A percentile compares a stretch with the other conserved stretches of the same genome.
These are phyloP conservation scores for Phytophthora syringae DNA, from an alignment of 352 stramenopile species.

Conservation along the genomic window DNA sequence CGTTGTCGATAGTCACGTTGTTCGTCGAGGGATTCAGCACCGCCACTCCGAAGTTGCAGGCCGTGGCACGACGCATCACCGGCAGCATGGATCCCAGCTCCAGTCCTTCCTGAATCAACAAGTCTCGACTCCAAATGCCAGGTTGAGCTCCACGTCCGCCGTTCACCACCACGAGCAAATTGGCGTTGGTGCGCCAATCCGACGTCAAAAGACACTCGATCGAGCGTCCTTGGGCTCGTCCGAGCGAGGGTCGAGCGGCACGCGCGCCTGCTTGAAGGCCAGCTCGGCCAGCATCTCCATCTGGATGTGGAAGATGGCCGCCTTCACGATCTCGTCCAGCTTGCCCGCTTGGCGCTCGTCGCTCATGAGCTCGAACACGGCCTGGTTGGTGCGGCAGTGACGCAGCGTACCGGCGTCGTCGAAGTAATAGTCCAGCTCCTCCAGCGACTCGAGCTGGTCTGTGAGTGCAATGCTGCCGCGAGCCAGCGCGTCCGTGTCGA, in stretches of 20 bases:
- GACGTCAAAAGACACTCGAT: slow-evolving; percentile 76
- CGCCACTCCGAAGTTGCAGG: slow-evolving; percentile 87
- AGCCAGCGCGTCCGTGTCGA: slow-evolving; percentile 16
- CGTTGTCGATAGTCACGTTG: slow-evolving; percentile 85
- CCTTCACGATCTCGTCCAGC: slow-evolving; percentile 83
- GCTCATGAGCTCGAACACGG: slow-evolving; percentile 80
- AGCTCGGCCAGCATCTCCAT: slow-evolving; percentile 86
- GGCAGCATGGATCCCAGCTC: slow-evolving; percentile 89
- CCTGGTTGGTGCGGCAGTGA: slow-evolving; percentile 75
- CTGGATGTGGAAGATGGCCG: slow-evolving; percentile 86
- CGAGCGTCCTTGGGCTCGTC: slow-evolving; percentile 74
- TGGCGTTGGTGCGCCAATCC: slow-evolving; percentile 64
- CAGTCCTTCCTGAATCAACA: slow-evolving; percentile 88
- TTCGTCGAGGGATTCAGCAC: slow-evolving; percentile 91
- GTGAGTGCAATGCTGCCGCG: slow-evolving; percentile 56
- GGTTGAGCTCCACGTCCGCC: slow-evolving; percentile 83
- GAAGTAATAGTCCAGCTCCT: slow-evolving; percentile 85
- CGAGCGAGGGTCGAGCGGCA: slow-evolving; percentile 61
- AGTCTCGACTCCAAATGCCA: slow-evolving; percentile 83
- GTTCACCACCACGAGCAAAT: slow-evolving; percentile 76
- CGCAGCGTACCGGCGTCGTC: slow-evolving; percentile 69
- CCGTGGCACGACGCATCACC: slow-evolving; percentile 89
- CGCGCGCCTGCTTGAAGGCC: slow-evolving; percentile 74
- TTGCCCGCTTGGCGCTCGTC: slow-evolving; percentile 69
- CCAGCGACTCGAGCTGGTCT: slow-evolving; percentile 74